A percentile compares a stretch with the other conserved stretches of the same genome.
Evolutionary conservation across 2,329 filamentous ascomycete species (phyloP).

Genomic region (Hypocrella siamensis): DNA sequence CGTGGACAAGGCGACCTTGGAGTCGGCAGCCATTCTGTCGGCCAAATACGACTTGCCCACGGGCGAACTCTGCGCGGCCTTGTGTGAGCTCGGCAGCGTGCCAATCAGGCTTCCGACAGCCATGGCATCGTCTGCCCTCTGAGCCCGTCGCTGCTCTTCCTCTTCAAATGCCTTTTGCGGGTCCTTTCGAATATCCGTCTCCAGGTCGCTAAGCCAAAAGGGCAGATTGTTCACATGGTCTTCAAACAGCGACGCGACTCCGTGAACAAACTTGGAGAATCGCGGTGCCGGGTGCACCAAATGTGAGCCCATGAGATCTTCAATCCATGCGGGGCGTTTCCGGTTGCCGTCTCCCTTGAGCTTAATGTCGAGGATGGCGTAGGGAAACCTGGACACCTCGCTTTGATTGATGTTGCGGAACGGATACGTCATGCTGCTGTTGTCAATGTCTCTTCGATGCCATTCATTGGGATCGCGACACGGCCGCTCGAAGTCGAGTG

Average conservation of each 20-base stretch:
- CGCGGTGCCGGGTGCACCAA: slow-evolving; percentile 76
- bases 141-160: slow-evolving; percentile 71
- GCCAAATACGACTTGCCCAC: slow-evolving; percentile 49
- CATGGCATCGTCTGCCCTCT: slow-evolving; percentile 71
- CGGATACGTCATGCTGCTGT: slow-evolving; percentile 66
- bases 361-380: slow-evolving; percentile 86
- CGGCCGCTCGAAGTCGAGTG: slow-evolving; percentile 67
- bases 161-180: slow-evolving; percentile 82
- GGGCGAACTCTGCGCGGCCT: slow-evolving; percentile 48
- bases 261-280: slow-evolving; percentile 96
- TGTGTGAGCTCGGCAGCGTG: slow-evolving; percentile 35
- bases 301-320: slow-evolving; percentile 84
- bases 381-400: slow-evolving; percentile 82
- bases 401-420: slow-evolving; percentile 79
- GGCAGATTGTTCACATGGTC: slow-evolving; percentile 92
- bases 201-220: slow-evolving; percentile 87
- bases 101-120: slow-evolving; percentile 81
- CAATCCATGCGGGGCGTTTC: slow-evolving; percentile 71
- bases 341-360: slow-evolving; percentile 49
- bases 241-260: slow-evolving; percentile 80
- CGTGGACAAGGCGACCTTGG: slow-evolving; percentile 15
- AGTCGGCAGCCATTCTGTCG: slow-evolving; percentile 35
- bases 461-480: slow-evolving; percentile 79
- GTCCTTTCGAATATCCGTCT: slow-evolving; percentile 86
- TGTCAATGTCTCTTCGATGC: slow-evolving; percentile 86